Evolutionary conservation across 371 early-diverging fungal species (phyloP).

Genomic region (Lichtheimia ornata): DNA sequence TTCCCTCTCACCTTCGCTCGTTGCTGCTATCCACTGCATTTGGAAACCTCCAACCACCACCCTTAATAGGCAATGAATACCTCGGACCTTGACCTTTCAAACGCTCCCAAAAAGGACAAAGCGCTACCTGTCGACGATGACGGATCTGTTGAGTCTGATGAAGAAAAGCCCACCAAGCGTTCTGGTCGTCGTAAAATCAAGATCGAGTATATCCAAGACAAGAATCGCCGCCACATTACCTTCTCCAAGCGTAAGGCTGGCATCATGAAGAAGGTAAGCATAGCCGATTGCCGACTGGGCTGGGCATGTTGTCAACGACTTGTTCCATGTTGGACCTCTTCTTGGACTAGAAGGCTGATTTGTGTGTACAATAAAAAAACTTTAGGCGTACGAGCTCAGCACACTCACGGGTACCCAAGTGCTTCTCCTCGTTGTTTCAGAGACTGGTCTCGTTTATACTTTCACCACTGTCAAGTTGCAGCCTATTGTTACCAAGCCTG

Average conservation of each 20-base stretch:
- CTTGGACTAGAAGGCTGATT: conserved; percentile 2
- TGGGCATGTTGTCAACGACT: not conserved
- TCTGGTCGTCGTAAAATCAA: conserved; percentile 93
- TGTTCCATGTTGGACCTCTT: not conserved
- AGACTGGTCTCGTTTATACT: conserved; percentile 98
- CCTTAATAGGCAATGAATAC: conserved; percentile 8
- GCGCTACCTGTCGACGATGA: conserved; percentile 4
- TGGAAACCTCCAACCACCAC: conserved; percentile 3
- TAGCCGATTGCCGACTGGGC: not conserved
- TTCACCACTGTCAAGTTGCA: conserved; percentile 97
- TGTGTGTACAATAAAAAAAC: not conserved
- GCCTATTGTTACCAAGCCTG: conserved; percentile 93
- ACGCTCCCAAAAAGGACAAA: conserved; percentile 5
- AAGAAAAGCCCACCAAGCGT: conserved; percentile 61
- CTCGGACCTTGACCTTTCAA: conserved; percentile 2
- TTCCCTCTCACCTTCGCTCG: conserved; percentile 3
- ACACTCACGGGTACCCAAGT: conserved; percentile 98
- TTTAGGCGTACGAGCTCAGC: conserved; percentile 93
- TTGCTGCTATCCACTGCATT: conserved; percentile 2
- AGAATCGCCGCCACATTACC: conserved; percentile 94
- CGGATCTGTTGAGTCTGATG: conserved; percentile 47
- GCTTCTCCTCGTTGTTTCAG: conserved; percentile 95
- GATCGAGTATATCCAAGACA: conserved; percentile 97
- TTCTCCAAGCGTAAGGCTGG: conserved; percentile 99
- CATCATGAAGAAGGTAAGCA: conserved; percentile 95